Base-by-base conservation (phyloP, 495 filamentous ascomycete species). In the Neurospora sp. region DNA sequence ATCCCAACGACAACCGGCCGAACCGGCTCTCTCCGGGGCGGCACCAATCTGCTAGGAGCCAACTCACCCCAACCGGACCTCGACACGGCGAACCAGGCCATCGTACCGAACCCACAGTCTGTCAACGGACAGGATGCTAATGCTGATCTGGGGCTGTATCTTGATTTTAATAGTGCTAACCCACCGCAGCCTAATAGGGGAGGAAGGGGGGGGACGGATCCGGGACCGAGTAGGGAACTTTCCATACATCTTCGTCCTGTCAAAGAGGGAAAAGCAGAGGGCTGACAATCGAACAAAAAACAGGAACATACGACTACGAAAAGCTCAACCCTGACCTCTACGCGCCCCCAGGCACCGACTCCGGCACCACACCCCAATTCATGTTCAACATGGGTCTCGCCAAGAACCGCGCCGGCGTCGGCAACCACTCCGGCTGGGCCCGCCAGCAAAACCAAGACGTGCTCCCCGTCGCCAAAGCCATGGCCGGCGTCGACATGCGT, bases 401-500 rank as follows among this genome's bases (percentile, higher is more conserved):
- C 71, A 88, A 90, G 73, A 88, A 88, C 73, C 84, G 88, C 37
- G 80, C 89, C 18, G 91, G 90, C 35, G 81, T 85, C 3, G 77
- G 79, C 18, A 82, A 85, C 35, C 81, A 80, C 66, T 85, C 89
- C 8, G 92, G 92, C 1, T 94, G 89, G 90, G 89, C 91, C 27
- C 83, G 92, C 9, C 90, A 93, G 77, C 86, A 93, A 79, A 91
- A 92, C 72, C 79, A 82, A 3, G 81, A 84, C 11, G 86, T 91
- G 20, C 84, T 93, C 74, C 91, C 92, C 1, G 84, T 82, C 39
- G 90, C 90, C 16, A 89, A 81, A 10, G 85, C 85, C 70, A 91
- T 94, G 88, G 91, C 92, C 2, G 92, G 92, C 70, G 92, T 94
- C 2, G 88, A 94, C 76, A 94, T 94, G 92, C 86, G 91, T 38